phyloP scores from a whole-genome alignment of 176 grass and related monocot species.

The Zea luxurians region DNA sequence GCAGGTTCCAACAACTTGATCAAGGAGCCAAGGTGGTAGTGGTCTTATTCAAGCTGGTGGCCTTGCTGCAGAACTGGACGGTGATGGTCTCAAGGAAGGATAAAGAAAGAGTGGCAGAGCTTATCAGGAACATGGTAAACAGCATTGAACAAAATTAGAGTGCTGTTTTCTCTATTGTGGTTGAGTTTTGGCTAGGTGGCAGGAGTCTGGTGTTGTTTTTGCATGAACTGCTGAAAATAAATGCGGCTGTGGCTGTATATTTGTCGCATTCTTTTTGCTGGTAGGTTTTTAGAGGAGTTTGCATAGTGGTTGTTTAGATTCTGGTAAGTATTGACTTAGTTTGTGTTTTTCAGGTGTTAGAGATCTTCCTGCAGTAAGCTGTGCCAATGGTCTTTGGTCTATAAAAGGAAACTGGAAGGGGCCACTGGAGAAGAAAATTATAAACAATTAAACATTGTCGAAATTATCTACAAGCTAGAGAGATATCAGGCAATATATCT shows the following conservation, averaged over 20 bases:
- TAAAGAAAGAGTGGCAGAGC: neutral
- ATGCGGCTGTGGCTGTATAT: neutral
- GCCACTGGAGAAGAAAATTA: neutral
- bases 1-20: neutral
- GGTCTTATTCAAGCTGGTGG: neutral
- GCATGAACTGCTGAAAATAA: neutral
- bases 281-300: neutral
- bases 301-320: neutral
- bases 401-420: neutral
- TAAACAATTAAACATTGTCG: constrained; percentile 26
- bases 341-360: neutral
- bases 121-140: neutral
- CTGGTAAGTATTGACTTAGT: neutral
- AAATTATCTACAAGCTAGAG: constrained; percentile 9
- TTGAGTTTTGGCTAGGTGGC: neutral
- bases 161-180: neutral
- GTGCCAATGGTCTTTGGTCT: neutral
- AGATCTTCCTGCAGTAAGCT: neutral
- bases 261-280: neutral
- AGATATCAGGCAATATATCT: constrained; percentile 27
- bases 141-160: neutral
- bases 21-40: neutral
- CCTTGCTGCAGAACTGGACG: neutral
- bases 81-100: neutral
- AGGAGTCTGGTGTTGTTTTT: neutral